Base-by-base conservation (phyloP, 768 basidiomycete genomes). In the Scleroderma bovista region DNA sequence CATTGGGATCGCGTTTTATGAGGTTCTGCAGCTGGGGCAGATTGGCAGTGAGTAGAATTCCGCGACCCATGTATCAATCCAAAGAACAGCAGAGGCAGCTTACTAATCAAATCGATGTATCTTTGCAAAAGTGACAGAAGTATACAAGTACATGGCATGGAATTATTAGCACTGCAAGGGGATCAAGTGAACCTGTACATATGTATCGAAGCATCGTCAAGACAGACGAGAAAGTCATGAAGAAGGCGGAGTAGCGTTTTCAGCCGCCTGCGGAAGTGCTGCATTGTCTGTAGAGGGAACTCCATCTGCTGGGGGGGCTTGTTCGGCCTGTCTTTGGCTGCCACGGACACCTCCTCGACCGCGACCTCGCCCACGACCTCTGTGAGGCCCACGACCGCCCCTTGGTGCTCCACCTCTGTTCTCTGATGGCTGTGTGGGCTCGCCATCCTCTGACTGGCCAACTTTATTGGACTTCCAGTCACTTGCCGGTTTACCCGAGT, bases 21-120 rank as follows among this genome's bases (percentile, higher is more conserved):
- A 98, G 76, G 65, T 97, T 97, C 67, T 98, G 95, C 8, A 99
- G 77, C 63, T 96, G 92, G 0, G 96, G 94, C 9, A 97, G 80
- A 62, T 95, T 95, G 15, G 88, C 80, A 29, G 90, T 86, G 57
- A 95, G 78, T 48, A 93, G 77, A 46, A 86, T 75, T 44, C 88
- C 88, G 50, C 89, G 77, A 57, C 73, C 78, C 77, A 78, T 79
- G 26, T 16, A 26, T 36, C 12, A 5, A 29, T 29, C 26, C 4
- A 9, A 29, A 5, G 26, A 9, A 29, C 26, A 29, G 26, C 9
- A 29, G 26, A 29, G 5, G 26, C 9, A 5, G 26, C 26, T 29
- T 29, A 29, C 26, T 29, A 29, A 29, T 29, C 9, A n/a, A n/a
- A n/a, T n/a, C n/a, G n/a, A n/a, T n/a, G n/a, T n/a, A n/a, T n/a